Conservation (phyloP, 108 stramenopile genomes). For the Nitzschia sp. region DNA sequence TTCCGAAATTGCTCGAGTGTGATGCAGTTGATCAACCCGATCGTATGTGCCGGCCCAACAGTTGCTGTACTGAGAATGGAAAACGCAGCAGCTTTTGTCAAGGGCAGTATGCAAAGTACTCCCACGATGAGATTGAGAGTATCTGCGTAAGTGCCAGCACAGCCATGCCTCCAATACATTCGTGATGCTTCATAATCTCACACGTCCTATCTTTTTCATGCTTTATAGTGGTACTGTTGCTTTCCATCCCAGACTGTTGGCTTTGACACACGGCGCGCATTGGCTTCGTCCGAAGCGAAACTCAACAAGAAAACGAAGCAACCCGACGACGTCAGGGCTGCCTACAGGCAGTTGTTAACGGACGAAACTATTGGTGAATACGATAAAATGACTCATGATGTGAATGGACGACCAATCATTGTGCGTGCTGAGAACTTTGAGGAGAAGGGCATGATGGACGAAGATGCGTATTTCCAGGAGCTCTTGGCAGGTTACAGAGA, state of each 20-base stretch:
- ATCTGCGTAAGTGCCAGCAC: conserved; percentile 28
- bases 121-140: conserved; percentile 23
- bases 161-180: no score
- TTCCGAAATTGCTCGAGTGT: conserved; percentile 20
- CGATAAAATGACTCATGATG: conserved; percentile 13
- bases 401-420: conserved; percentile 18
- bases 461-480: conserved; percentile 41
- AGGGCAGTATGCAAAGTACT: conserved; percentile 2
- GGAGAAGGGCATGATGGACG: conserved; percentile 29
- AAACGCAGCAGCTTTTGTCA: conserved; percentile 13
- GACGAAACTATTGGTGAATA: conserved; percentile 8
- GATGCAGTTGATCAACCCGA: conserved; percentile 3
- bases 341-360: not conserved
- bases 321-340: not conserved
- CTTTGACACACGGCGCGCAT: not conserved
- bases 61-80: conserved; percentile 30
- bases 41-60: conserved; percentile 22
- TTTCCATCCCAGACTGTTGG: conserved; percentile 25
- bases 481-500: conserved; percentile 5
- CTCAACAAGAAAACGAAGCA: not conserved
- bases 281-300: not conserved
- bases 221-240: conserved; percentile 34
- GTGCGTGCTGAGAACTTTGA: conserved; percentile 40
- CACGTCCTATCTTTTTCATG: no score
- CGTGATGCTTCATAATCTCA: no score